Evolutionary conservation across 2,329 filamentous ascomycete genomes (phyloP).

Genomic region (Talaromyces marneffei): DNA sequence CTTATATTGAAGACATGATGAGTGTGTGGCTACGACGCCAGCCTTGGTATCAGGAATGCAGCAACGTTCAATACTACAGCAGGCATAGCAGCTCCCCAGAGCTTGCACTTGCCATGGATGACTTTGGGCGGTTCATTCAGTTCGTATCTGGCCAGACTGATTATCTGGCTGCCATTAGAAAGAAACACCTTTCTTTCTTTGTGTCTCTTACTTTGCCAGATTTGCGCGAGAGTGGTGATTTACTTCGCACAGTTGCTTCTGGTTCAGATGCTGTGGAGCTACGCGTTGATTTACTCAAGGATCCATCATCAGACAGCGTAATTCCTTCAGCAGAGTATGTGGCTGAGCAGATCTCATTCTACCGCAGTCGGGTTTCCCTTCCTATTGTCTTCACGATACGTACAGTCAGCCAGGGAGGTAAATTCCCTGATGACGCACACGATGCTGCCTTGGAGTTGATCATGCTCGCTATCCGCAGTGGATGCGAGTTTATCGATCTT

Average conservation of each 20-base stretch:
- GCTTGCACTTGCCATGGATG: constrained; percentile 52
- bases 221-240: constrained; percentile 56
- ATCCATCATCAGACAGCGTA: constrained; percentile 54
- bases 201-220: constrained; percentile 82
- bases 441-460: constrained; percentile 72
- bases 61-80: constrained; percentile 89
- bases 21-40: constrained; percentile 84
- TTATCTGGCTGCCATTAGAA: constrained; percentile 54
- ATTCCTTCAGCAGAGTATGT: constrained; percentile 68
- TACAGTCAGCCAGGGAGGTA: constrained; percentile 78
- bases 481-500: constrained; percentile 86
- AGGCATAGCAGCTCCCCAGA: constrained; percentile 54
- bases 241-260: constrained; percentile 67
- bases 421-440: constrained; percentile 71
- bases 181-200: constrained; percentile 75
- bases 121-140: constrained; percentile 68
- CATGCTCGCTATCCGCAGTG: constrained; percentile 69
- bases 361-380: constrained; percentile 65
- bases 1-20: constrained; percentile 88
- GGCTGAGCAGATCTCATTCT: constrained; percentile 69
- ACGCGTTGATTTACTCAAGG: constrained; percentile 80
- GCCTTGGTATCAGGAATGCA: constrained; percentile 86
- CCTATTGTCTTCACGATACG: constrained; percentile 91
- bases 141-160: constrained; percentile 59
- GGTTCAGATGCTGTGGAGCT: constrained; percentile 92